These are phyloP conservation scores for Vitis vinifera DNA, from an alignment of 164 flowering plant species.

Conservation along the genomic window ASM3070453v1 NC_081820.1:196501-197000, in stretches of 20 bases:
- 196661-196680: background rate
- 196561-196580: background rate
- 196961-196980: background rate
- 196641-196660: background rate
- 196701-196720: background rate
- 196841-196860: too few relatives aligned
- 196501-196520: background rate
- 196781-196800: too few relatives aligned
- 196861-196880: too few relatives aligned
- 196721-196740: background rate
- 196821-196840: too few relatives aligned
- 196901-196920: too few relatives aligned
- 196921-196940: background rate
- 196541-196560: background rate
- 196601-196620: too few relatives aligned
- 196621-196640: background rate
- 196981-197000: background rate
- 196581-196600: background rate
- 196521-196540: background rate
- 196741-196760: background rate
- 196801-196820: too few relatives aligned
- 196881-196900: too few relatives aligned
- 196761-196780: too few relatives aligned
- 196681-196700: too few relatives aligned
- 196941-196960: background rate